Percentiles rank a stretch among this genome's conserved stretches.
Evolutionary conservation across 1,139 yeast genomes (phyloP).

Genomic region (Pichia sp.): DNA sequence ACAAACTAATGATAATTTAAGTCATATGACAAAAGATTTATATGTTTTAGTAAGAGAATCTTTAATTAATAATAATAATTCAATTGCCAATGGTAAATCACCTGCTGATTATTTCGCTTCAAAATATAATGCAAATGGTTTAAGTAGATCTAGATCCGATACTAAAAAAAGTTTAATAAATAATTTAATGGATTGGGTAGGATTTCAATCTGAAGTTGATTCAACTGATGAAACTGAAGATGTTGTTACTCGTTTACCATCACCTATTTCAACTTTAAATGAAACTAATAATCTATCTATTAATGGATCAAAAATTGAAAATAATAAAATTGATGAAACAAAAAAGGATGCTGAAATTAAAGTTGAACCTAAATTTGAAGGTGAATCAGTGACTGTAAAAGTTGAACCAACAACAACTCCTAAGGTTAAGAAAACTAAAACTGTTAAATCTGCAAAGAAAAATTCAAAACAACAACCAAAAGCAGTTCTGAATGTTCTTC

Average conservation of each 20-base stretch:
- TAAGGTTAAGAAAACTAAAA: neutral
- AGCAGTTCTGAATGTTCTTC: slow-evolving; percentile 1
- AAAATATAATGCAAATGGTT: slow-evolving; percentile 48
- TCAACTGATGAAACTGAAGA: slow-evolving; percentile 16
- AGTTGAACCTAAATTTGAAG: neutral
- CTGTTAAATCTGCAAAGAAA: slow-evolving; percentile 6
- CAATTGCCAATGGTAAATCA: slow-evolving; percentile 25
- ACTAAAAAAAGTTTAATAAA: slow-evolving; percentile 42
- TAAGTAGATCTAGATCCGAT: slow-evolving; percentile 35
- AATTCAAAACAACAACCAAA: slow-evolving; percentile 1
- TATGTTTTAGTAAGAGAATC: slow-evolving; percentile 79
- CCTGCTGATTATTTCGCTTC: slow-evolving; percentile 60
- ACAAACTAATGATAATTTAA: slow-evolving; percentile 62
- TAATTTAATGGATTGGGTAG: slow-evolving; percentile 66
- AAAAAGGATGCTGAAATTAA: neutral
- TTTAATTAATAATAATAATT: slow-evolving; percentile 42
- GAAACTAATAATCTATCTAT: too few relatives aligned
- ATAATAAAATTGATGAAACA: too few relatives aligned
- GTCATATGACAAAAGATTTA: slow-evolving; percentile 71
- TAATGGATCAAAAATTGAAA: neutral
- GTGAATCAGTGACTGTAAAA: neutral
- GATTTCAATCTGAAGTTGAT: slow-evolving; percentile 27
- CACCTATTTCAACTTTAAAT: slow-evolving; percentile 1
- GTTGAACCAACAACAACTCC: slow-evolving; percentile 5
- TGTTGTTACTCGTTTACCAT: slow-evolving; percentile 3